Base-by-base conservation (phyloP, 2,329 filamentous ascomycete genomes). In the Cladosporium sp. region DNA sequence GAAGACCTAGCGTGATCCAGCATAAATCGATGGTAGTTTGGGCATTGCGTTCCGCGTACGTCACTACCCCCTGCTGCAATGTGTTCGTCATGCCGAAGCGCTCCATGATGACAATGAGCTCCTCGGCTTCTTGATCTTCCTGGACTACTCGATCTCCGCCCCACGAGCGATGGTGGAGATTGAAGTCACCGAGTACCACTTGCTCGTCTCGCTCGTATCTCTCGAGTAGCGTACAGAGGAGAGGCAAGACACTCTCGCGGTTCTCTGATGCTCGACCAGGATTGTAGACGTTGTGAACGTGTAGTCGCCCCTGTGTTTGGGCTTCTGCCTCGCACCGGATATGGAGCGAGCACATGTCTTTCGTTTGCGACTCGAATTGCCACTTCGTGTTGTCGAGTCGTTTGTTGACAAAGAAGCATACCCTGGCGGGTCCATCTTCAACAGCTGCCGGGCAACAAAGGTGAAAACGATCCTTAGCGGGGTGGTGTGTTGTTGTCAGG, bases 161-260 rank as follows among this genome's bases (percentile, higher is more conserved):
- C 41, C 27, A 43, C 22, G 17, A 20, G 22, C 17, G 41, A 24
- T 43, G 27, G 41, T 43, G 27, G 41, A 32, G 22, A 43, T 22
- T 43, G 22, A 43, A 43, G 41, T 43, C 27, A 17, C 41, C 41
- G 11, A 43, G 20, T 43, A 43, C 19, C 19, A 43, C 15, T 17
- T 43, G 41, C n/a, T 22, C 41, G 18, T 29, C 41, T n/a, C 30
- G 30, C 30, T n/a, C 30, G 30, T 32, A 32, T 32, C 30, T 32
- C 19, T 43, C 41, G 13, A 43, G 24, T 9, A 43, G 41, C n/a
- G 41, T 30, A 32, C 30, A 32, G 30, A 32, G 6, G 6, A 32
- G 30, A 32, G 30, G 30, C 6, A 32, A 32, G 6, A 32, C 30
- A 11, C 30, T 32, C 30, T 32, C 30, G 30, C 30, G 30, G 30